Evolutionary conservation across 2,329 filamentous ascomycete species (phyloP), one percentile per base, ranked within the genome.

Genomic region (Hypoxylon sp.): DNA sequence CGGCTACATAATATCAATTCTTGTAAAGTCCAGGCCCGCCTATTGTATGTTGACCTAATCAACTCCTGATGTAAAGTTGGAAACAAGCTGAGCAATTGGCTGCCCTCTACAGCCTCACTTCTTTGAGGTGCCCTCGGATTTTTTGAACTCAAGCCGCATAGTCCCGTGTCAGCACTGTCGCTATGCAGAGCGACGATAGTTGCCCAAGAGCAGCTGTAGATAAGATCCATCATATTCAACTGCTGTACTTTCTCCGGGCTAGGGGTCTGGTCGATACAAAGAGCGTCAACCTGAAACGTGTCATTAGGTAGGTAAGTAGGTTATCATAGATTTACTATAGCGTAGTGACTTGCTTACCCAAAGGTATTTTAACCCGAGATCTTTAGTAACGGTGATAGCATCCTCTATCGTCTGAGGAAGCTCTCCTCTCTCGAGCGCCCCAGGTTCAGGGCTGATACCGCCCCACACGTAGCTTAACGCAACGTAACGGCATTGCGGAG

Each of bases 381-480:
- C 41, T 19, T 17, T 53, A 10, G 49, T 53, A 4, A 61, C 58
- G 6, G 10, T 13, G 11, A 53, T 61, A 9, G 41, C 28, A 48
- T 53, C 58, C 49, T 60, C 49, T 51, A 60, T 53, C 2, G 38
- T 62, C 41, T 43, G 38, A 19, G 52, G 46, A 46, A 52, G 52
- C n/a, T 58, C 21, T 21, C 23, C 9, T 19, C 17, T 34, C 52
- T 62, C 63, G 0, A 62, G 13, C 11, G 51, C 46, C 23, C 52
- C 46, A 14, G n/a, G 13, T 23, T 52, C 43, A 5, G 52, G 48
- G 5, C 68, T 85, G 32, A 74, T 73, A 11, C 73, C 79, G 2
- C 82, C 81, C 57, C 51, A 65, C 30, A 61, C 57, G 10, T 57
- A 56, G 28, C 50, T 65, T 21, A 65, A 43, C 6, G 51, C 36